Base-by-base conservation (phyloP, 345 rosid genomes). In the Sonneratia caseolaris region DNA sequence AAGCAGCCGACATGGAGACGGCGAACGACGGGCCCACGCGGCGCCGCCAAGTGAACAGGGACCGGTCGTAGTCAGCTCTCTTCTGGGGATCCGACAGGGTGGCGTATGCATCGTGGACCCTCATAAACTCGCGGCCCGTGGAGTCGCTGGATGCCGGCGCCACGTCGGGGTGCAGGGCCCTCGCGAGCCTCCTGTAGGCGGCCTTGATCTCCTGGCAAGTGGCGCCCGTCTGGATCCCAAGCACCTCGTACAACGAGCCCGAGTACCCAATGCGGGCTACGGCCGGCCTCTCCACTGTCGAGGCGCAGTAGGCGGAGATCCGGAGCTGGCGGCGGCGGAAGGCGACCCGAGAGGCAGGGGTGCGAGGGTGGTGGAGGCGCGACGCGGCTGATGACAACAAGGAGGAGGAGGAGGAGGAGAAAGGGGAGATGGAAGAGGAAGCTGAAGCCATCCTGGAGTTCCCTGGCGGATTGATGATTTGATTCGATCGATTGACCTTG, bases 41-140 rank as follows among this genome's bases (percentile, higher is more conserved):
- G 18, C 80, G 68, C 68, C 43, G n/a, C 69, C 77, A 12, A 12
- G 70, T 36, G 77, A 80, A 79, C 27, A 89, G 71, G 35, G 75
- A 40, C 18, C 83, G 78, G 71, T 89, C 92, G 68, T 87, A 89
- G 55, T 77, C 86, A 6, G 87, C 86, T 12, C 96, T 76, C 40
- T 84, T 86, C 74, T 80, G 84, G 2, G 90, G 91, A 80, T 89
- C 90, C 21, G 88, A 86, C 1, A 89, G 84, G 22, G 92, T 89
- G 62, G 80, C 76, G 68, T 89, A 89, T 7, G 92, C 96, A 74
- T 84, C 89, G 55, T 85, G 89, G 37, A 89, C 68, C 57, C 66
- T 82, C 67, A 89, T 86, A 76, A 89, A 89, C 73, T 84, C 89
- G 21, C 64, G 37, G 1, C 79, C 82, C 66, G 76, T 72, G 35